These are phyloP conservation scores for Sphenostylis stenocarpa DNA, from an alignment of 306 rosid genomes.

Conservation along the genomic window DNA sequence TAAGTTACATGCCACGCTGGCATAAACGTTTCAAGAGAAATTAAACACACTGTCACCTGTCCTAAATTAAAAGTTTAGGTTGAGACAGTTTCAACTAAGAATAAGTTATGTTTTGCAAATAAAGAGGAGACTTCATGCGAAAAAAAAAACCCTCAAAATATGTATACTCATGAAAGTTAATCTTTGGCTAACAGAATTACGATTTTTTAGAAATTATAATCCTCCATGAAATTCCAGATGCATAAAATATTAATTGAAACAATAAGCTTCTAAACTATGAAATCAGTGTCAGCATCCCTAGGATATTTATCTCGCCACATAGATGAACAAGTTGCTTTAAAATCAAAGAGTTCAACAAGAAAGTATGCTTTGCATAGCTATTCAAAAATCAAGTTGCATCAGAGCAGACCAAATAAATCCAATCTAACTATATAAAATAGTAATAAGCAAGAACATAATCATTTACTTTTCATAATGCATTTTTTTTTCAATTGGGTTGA, in stretches of 20 bases:
- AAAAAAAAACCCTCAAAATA: too few relatives aligned
- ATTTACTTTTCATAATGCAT: neutral
- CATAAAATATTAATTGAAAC: neutral
- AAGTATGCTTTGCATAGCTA: neutral
- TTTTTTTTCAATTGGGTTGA: neutral
- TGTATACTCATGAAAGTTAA: neutral
- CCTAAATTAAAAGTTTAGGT: neutral
- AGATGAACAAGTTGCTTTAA: neutral
- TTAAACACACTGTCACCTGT: neutral
- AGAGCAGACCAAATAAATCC: conserved; percentile 1
- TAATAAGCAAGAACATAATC: neutral
- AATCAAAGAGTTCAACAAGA: neutral
- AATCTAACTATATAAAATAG: neutral
- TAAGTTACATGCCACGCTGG: neutral
- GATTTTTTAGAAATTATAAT: neutral
- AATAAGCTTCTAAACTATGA: neutral
- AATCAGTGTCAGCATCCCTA: neutral
- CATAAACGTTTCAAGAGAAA: neutral
- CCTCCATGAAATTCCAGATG: neutral
- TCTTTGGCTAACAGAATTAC: neutral
- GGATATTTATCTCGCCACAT: neutral
- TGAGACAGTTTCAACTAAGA: neutral
- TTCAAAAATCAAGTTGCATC: conserved; percentile 9
- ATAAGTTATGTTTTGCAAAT: neutral
- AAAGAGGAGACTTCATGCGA: neutral